These are phyloP conservation scores for Gyrodon lividus DNA, from an alignment of 768 basidiomycete genomes.

Conservation along the genomic window DNA sequence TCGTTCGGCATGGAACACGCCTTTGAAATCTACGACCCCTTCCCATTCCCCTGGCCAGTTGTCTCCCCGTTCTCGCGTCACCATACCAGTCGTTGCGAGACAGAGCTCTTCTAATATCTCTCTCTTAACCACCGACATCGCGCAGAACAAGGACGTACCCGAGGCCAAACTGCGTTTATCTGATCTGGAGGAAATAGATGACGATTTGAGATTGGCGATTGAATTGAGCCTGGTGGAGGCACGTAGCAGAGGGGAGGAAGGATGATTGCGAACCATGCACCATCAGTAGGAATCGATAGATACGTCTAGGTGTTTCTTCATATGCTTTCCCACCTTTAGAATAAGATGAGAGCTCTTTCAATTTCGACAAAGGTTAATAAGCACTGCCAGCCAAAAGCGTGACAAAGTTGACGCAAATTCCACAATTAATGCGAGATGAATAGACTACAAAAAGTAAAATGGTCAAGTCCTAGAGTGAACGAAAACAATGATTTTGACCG, in stretches of 20 bases:
- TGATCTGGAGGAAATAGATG: constrained; percentile 48
- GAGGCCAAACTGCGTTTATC: background rate
- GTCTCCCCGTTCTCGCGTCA: constrained; percentile 17
- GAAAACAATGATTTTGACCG: no score
- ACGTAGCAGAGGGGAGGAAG: constrained; percentile 8
- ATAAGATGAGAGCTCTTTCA: no score
- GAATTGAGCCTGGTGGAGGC: constrained; percentile 68
- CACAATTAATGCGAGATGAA: no score
- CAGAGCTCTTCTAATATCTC: constrained; percentile 10
- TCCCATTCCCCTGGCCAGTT: constrained; percentile 13
- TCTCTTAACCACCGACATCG: constrained; percentile 15
- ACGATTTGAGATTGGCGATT: constrained; percentile 62
- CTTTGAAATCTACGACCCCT: constrained; percentile 24
- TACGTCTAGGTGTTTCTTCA: background rate
- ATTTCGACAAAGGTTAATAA: no score
- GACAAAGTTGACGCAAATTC: no score
- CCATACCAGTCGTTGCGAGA: constrained; percentile 8
- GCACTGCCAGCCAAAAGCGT: no score
- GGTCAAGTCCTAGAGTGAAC: no score
- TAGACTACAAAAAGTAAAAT: no score
- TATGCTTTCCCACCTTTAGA: background rate
- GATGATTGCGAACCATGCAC: constrained; percentile 4
- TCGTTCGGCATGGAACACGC: constrained; percentile 41
- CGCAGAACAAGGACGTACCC: background rate
- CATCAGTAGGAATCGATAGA: background rate